Evolutionary conservation across 768 basidiomycete species (phyloP).

Genomic region (Russula vinacea): DNA sequence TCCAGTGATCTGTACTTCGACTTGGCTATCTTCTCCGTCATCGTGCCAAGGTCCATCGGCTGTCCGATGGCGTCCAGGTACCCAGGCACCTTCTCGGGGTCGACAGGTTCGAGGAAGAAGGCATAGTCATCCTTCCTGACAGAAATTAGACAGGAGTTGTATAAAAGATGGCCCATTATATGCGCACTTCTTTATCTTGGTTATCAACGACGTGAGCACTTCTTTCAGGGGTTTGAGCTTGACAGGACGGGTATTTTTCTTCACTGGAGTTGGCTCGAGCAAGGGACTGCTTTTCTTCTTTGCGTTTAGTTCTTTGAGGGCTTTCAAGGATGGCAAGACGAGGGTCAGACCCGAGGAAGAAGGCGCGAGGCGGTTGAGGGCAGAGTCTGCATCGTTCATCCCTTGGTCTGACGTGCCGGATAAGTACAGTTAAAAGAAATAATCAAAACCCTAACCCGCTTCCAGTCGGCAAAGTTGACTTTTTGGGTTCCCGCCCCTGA

Average conservation of each 20-base stretch:
- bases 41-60: constrained; percentile 93
- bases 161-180: background rate
- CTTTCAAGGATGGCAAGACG: constrained; percentile 63
- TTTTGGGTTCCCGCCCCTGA: constrained; percentile 3
- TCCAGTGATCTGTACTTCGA: constrained; percentile 78
- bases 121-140: constrained; percentile 81
- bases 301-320: constrained; percentile 54
- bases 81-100: constrained; percentile 55
- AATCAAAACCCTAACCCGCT: constrained; percentile 3
- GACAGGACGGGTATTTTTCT: constrained; percentile 51
- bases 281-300: constrained; percentile 44
- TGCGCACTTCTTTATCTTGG: constrained; percentile 68
- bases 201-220: constrained; percentile 62
- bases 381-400: constrained; percentile 15
- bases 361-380: constrained; percentile 13
- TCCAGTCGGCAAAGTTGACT: background rate
- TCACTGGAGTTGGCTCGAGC: constrained; percentile 28
- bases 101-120: constrained; percentile 72
- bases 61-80: constrained; percentile 67
- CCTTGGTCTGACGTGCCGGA: background rate
- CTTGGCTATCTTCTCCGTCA: constrained; percentile 70
- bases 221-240: constrained; percentile 81
- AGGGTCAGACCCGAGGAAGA: constrained; percentile 54
- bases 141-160: background rate
- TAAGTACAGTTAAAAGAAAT: constrained; percentile 3